Conservation (phyloP, 305 asterid species). For the Fraxinus angustifolia region DNA sequence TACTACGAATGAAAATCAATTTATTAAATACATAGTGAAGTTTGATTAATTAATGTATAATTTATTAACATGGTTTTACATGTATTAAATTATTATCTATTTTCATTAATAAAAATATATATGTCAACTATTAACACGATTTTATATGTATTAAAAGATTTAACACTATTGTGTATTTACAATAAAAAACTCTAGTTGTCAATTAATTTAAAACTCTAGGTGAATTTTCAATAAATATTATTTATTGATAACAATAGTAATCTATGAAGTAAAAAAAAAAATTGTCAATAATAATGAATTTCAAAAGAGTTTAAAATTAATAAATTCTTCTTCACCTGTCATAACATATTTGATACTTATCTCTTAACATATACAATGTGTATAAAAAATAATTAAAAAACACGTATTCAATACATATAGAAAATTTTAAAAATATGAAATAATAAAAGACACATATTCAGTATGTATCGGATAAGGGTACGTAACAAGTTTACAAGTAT, state of each 20-base stretch:
- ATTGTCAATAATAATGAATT: no score
- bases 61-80: not conserved
- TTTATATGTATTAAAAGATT: no score
- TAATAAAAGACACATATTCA: not conserved
- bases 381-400: no score
- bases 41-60: not conserved
- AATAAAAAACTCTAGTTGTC: no score
- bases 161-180: no score
- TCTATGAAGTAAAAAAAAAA: not conserved
- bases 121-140: not conserved
- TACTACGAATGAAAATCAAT: not conserved
- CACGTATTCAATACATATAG: not conserved
- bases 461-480: not conserved
- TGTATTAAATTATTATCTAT: not conserved
- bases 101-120: no score
- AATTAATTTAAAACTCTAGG: not conserved
- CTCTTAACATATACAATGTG: not conserved
- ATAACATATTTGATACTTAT: no score
- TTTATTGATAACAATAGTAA: not conserved
- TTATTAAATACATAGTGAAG: not conserved
- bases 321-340: not conserved
- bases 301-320: no score
- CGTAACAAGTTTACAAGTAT: not conserved
- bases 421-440: no score
- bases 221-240: not conserved